Conservation (phyloP, 345 rosid genomes). For the Populus davidiana region DNA sequence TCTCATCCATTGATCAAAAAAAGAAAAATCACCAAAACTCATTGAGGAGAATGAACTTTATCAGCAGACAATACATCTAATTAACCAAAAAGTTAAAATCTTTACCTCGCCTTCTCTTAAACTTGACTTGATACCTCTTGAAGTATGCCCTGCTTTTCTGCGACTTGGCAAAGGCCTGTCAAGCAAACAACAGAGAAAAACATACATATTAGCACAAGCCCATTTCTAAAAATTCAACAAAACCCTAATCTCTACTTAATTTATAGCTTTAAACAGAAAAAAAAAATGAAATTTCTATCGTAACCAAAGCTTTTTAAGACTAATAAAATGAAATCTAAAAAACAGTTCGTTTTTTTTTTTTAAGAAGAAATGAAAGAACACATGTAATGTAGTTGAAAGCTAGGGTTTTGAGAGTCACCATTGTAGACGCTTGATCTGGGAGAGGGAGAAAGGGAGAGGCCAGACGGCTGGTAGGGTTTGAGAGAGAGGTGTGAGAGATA, state of each 20-base stretch:
- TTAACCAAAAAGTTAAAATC: not conserved
- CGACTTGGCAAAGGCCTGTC: slow-evolving; percentile 52
- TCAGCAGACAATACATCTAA: not conserved
- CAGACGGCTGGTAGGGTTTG: slow-evolving; percentile 3
- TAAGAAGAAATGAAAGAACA: no score
- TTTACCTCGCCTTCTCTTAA: slow-evolving; percentile 68
- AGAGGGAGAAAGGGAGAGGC: not conserved
- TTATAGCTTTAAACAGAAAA: not conserved
- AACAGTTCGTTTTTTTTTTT: not conserved
- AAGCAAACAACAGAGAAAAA: not conserved
- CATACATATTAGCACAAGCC: not conserved
- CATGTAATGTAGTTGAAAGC: not conserved
- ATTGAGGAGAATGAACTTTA: not conserved
- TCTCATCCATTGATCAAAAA: not conserved
- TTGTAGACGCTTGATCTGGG: slow-evolving; percentile 2
- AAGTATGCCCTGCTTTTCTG: slow-evolving; percentile 57
- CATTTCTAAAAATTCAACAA: not conserved
- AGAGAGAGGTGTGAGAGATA: not conserved
- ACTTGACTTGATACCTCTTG: slow-evolving; percentile 73
- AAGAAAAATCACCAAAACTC: not conserved
- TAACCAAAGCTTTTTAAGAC: not conserved
- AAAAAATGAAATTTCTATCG: not conserved
- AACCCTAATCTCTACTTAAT: not conserved
- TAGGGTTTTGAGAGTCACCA: slow-evolving; percentile 9
- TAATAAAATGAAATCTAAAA: not conserved